Percentiles rank a stretch among this genome's conserved stretches.
These are phyloP conservation scores for Saussurea involucrata DNA, from an alignment of 129 eudicot species.

Conservation along the genomic window DNA sequence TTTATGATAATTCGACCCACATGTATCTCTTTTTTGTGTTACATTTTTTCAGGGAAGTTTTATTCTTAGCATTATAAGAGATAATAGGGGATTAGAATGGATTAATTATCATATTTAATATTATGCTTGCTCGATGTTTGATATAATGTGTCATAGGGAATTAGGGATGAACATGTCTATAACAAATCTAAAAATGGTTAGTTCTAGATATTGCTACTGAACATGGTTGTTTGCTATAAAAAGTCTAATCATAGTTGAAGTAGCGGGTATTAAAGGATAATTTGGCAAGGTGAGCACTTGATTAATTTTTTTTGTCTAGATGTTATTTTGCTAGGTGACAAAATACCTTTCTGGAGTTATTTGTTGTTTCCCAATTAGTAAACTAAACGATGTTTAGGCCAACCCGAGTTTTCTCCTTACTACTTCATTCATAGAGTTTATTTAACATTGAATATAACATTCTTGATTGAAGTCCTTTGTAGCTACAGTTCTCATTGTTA, in stretches of 20 bases:
- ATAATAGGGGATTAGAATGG: not conserved
- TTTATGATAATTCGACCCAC: not conserved
- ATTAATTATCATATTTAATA: not conserved
- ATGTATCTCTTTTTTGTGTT: not conserved
- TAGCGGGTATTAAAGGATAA: not conserved
- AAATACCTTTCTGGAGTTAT: not conserved
- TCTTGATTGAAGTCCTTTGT: not conserved
- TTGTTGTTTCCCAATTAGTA: not conserved
- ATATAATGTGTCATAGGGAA: conserved; percentile 6
- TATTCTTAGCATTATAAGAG: not conserved
- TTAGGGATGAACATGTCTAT: not conserved
- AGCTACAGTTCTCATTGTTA: not conserved
- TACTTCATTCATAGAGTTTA: not conserved
- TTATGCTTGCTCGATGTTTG: conserved; percentile 15
- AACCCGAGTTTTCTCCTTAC: not conserved
- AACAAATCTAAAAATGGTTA: not conserved
- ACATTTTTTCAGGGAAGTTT: not conserved
- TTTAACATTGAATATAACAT: not conserved
- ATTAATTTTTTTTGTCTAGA: not conserved
- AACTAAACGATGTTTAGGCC: not conserved
- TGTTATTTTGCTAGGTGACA: conserved; percentile 10
- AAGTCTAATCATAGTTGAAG: not conserved
- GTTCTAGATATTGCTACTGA: not conserved
- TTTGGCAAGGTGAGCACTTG: not conserved
- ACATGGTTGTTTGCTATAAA: not conserved